Evolutionary conservation across 805 yeast genomes (phyloP).

Genomic region (Ogataea corticis): DNA sequence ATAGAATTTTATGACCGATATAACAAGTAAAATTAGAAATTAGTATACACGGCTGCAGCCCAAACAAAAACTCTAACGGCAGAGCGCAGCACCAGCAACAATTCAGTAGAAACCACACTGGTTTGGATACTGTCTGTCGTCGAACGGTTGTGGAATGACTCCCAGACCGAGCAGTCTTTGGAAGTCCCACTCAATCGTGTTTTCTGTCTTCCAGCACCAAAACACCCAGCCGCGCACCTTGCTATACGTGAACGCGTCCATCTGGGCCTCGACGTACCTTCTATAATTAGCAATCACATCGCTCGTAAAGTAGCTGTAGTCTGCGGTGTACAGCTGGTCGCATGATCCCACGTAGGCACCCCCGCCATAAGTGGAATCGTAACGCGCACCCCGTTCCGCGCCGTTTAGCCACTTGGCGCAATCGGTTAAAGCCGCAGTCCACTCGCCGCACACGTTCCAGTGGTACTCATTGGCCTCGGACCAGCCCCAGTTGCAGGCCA

Average conservation of each 20-base stretch:
- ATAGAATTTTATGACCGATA: too few species aligned
- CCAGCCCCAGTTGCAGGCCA: constrained; percentile 49
- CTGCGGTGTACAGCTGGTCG: constrained; percentile 45
- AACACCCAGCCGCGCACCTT: constrained; percentile 83
- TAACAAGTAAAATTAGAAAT: too few species aligned
- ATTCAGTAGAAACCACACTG: constrained; percentile 32
- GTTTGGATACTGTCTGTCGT: constrained; percentile 29
- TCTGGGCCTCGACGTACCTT: constrained; percentile 81
- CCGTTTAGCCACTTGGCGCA: constrained; percentile 91
- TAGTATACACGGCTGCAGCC: too few species aligned
- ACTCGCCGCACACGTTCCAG: constrained; percentile 84
- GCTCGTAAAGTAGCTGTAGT: constrained; percentile 53
- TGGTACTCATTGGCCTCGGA: constrained; percentile 52
- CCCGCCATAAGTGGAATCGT: constrained; percentile 55
- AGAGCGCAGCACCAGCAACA: background rate
- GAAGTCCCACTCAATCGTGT: constrained; percentile 84
- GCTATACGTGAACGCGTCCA: constrained; percentile 63
- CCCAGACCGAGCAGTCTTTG: constrained; percentile 54
- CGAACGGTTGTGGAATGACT: constrained; percentile 79
- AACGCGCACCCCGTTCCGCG: constrained; percentile 79
- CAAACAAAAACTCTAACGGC: too few species aligned
- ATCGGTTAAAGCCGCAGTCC: constrained; percentile 90
- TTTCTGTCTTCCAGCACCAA: constrained; percentile 93
- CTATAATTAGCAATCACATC: constrained; percentile 59
- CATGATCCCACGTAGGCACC: constrained; percentile 61